Percentiles rank a stretch among this genome's conserved stretches.
Conservation (phyloP, 306 rosid genomes). For the Clitoria ternatea region DNA sequence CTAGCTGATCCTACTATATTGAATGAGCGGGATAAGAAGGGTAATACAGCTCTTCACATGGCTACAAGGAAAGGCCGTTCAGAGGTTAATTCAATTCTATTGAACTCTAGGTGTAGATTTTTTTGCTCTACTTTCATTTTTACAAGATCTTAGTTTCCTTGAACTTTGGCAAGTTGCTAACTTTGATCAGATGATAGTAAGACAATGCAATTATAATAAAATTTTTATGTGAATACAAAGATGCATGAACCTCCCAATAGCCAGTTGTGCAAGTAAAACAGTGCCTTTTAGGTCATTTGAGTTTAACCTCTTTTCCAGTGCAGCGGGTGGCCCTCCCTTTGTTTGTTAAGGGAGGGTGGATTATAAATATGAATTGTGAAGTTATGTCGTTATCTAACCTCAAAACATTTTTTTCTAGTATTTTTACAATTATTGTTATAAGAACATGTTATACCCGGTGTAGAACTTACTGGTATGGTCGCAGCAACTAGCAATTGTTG, state of each 20-base stretch:
- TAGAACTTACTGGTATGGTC: background rate
- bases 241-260: background rate
- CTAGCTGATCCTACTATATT: slow-evolving; percentile 52
- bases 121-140: background rate
- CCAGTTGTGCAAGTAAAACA: background rate
- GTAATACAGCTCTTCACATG: slow-evolving; percentile 84
- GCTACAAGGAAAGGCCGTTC: slow-evolving; percentile 93
- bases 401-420: background rate
- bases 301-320: background rate
- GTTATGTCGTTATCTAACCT: background rate
- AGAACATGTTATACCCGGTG: background rate
- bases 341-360: background rate
- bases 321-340: background rate
- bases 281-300: background rate
- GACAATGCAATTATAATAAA: background rate
- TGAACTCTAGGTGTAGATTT: background rate
- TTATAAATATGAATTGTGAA: background rate
- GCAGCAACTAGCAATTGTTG: background rate
- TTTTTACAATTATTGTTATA: background rate
- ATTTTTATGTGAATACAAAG: background rate
- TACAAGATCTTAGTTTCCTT: background rate
- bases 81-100: slow-evolving; percentile 45
- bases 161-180: background rate
- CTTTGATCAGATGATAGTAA: background rate
- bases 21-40: slow-evolving; percentile 91